These are phyloP conservation scores for Cadophora luteo-olivacea DNA, from an alignment of 2,329 filamentous ascomycete genomes.

Conservation along the genomic window DNA sequence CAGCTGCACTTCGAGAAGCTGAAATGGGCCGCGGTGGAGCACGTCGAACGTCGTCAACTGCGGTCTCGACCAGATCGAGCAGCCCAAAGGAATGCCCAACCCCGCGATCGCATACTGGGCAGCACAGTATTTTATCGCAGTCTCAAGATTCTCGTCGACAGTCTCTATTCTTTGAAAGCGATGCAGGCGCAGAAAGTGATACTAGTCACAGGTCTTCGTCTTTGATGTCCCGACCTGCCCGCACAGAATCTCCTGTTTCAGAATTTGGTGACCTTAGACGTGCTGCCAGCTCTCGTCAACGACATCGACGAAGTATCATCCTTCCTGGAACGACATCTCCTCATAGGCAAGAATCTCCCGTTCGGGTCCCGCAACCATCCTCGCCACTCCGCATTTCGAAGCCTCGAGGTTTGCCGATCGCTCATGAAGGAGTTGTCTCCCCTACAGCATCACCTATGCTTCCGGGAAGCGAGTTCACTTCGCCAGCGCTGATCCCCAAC, in stretches of 20 bases:
- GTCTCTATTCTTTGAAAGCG: constrained; percentile 83
- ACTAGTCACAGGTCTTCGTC: constrained; percentile 85
- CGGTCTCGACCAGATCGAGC: constrained; percentile 78
- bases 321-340: constrained; percentile 81
- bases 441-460: constrained; percentile 91
- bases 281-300: constrained; percentile 79
- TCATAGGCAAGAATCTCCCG: constrained; percentile 87
- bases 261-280: constrained; percentile 80
- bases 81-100: constrained; percentile 93
- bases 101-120: constrained; percentile 79
- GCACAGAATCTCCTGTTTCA: constrained; percentile 89
- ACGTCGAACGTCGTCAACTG: constrained; percentile 57
- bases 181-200: constrained; percentile 79
- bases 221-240: constrained; percentile 69
- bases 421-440: constrained; percentile 74
- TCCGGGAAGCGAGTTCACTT: constrained; percentile 80
- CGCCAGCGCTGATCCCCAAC: constrained; percentile 67
- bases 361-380: constrained; percentile 74
- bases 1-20: constrained; percentile 55
- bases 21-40: constrained; percentile 44
- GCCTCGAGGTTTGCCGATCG: constrained; percentile 67
- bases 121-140: constrained; percentile 62
- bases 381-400: constrained; percentile 88
- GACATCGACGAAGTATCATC: constrained; percentile 86
- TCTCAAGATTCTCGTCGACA: constrained; percentile 72